Base-by-base conservation (phyloP, 768 basidiomycete species). In the Boletus reticuloceps region DNA sequence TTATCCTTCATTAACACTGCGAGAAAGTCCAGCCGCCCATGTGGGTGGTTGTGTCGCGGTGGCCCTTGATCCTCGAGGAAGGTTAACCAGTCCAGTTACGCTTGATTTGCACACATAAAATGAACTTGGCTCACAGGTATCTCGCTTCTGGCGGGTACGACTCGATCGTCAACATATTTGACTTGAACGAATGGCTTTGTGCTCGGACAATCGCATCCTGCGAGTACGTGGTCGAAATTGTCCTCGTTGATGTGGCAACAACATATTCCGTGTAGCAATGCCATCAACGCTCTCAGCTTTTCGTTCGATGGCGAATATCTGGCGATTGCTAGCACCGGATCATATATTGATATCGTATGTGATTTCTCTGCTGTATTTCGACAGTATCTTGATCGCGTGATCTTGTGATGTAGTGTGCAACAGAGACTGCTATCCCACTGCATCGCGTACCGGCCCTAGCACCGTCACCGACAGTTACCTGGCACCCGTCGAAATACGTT, bases 271-370 rank as follows among this genome's bases (percentile, higher is more conserved):
- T 53, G 14, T 61, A 91, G 90, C 53, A 76, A 90, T 64, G 78
- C 83, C 20, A 88, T 91, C 63, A 88, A 81, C 56, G 79, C 81
- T 19, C 70, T 91, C 19, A 89, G 86, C 67, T 93, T 91, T 77
- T 91, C 89, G 13, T 79, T 86, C 58, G 90, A 92, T 60, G 90
- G 90, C 34, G 90, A 93, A 74, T 92, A 85, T 64, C 69, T 92
- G 44, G 90, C 90, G 17, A 85, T 91, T 47, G 86, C 89, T 10
- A 88, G 77, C 57, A 77, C 79, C 10, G 88, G 88, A 19, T 72
- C 74, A 31, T 91, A 90, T 59, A 86, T 91, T 50, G 89, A 91
- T 57, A 88, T 91, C 41, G 89, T 90, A 59, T 54, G 88, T 70
- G n/a, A 51, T 19, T 13, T 37, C 17, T 41, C 2, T 46, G 14